Conservation (phyloP, 352 stramenopile genomes). For the Phytophthora uliginosa region DNA sequence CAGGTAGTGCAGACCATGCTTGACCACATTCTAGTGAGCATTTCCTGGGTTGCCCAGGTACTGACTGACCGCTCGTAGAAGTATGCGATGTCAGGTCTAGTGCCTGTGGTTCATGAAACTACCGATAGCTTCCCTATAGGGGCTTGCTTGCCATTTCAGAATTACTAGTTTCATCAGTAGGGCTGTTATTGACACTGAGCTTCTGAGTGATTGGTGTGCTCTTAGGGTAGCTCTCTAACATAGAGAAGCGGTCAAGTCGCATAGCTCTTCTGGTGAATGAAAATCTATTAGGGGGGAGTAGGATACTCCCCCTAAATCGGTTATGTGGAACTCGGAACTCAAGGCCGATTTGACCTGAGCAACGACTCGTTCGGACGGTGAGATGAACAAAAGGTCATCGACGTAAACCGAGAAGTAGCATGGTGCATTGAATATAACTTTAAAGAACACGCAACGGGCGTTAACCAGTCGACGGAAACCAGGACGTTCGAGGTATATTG, state of each 20-base stretch:
- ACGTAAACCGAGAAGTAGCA: slow-evolving; percentile 16
- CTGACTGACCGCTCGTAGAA: background rate
- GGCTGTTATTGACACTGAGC: background rate
- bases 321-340: background rate
- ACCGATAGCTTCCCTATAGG: background rate
- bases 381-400: slow-evolving; percentile 13
- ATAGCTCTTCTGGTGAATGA: background rate
- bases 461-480: slow-evolving; percentile 9
- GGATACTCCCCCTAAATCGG: background rate
- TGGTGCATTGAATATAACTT: slow-evolving; percentile 10
- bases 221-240: background rate
- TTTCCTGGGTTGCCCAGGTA: background rate
- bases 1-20: background rate
- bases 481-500: slow-evolving; percentile 6
- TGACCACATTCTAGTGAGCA: background rate
- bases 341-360: background rate
- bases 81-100: background rate
- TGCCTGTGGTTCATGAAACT: background rate
- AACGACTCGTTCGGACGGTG: background rate
- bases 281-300: too few relatives aligned
- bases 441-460: slow-evolving; percentile 15
- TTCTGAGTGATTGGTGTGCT: background rate
- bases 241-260: background rate
- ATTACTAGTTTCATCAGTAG: background rate
- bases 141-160: too few relatives aligned